These are phyloP conservation scores for Hevea brasiliensis DNA, from an alignment of 345 rosid genomes.

Conservation along the genomic window DNA sequence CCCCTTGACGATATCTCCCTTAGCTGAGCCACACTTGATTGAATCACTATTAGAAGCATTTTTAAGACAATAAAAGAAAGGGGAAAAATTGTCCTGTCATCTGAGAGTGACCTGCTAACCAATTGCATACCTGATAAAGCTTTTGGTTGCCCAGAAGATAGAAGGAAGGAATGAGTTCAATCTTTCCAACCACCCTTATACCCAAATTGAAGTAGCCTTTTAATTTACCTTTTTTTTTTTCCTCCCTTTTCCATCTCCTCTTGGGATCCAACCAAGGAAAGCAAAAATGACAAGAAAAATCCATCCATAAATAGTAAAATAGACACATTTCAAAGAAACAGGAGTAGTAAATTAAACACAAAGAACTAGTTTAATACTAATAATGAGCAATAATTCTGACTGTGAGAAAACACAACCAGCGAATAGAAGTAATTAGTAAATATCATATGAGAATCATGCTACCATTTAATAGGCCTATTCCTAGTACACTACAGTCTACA, in stretches of 20 bases:
- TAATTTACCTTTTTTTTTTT: neutral
- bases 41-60: neutral
- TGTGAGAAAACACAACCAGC: neutral
- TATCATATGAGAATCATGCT: neutral
- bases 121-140: slow-evolving; percentile 9
- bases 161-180: neutral
- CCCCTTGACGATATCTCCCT: neutral
- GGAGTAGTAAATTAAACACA: no score
- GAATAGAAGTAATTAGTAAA: neutral
- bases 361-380: no score
- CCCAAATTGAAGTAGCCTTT: no score
- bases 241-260: neutral
- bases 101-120: slow-evolving; percentile 22
- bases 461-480: neutral
- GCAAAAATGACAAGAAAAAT: neutral
- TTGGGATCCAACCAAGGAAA: neutral
- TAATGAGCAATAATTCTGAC: no score
- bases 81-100: slow-evolving; percentile 7
- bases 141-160: neutral
- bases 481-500: neutral
- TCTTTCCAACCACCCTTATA: neutral
- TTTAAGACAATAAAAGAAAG: no score
- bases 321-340: no score
- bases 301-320: neutral
- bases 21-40: neutral